These are phyloP conservation scores for Penicillium nordicum DNA, from an alignment of 2,329 filamentous ascomycete genomes.

Conservation along the genomic window DNA sequence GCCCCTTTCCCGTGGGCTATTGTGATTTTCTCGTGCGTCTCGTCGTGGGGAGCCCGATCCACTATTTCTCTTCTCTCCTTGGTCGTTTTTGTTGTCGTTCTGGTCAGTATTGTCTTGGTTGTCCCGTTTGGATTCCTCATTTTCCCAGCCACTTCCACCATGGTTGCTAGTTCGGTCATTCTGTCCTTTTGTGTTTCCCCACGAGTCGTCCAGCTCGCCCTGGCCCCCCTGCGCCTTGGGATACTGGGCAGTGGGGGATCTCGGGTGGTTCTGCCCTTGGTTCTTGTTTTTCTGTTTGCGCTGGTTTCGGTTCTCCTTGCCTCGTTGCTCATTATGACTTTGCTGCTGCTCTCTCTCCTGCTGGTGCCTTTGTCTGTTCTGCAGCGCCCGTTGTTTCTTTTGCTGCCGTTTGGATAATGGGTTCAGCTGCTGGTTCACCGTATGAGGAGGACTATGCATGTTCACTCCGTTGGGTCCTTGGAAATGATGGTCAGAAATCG, in stretches of 20 bases:
- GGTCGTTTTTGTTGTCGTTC: neutral
- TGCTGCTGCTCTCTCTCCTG: neutral
- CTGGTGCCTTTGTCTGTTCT: neutral
- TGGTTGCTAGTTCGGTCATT: neutral
- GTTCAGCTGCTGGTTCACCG: neutral
- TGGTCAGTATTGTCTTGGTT: neutral
- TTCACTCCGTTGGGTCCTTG: neutral
- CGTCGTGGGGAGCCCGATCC: neutral
- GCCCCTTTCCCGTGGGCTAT: neutral
- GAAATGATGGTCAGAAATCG: neutral
- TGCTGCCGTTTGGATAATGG: conserved; percentile 4
- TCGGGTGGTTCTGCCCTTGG: neutral
- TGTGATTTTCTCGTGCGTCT: neutral
- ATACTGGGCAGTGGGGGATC: neutral
- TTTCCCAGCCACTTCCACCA: neutral
- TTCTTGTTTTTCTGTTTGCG: conserved; percentile 1
- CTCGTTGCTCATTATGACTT: neutral
- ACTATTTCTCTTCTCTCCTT: neutral
- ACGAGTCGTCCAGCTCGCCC: neutral
- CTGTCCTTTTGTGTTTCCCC: neutral
- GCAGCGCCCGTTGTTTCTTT: neutral
- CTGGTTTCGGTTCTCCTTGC: neutral
- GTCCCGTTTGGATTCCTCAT: neutral
- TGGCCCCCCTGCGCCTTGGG: neutral
- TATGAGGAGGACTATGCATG: neutral